Percentiles rank a stretch among this genome's conserved stretches.
These are phyloP conservation scores for Apiotrichum gamsii DNA, from an alignment of 1,284 basidiomycete species.

Conservation along the genomic window DNA sequence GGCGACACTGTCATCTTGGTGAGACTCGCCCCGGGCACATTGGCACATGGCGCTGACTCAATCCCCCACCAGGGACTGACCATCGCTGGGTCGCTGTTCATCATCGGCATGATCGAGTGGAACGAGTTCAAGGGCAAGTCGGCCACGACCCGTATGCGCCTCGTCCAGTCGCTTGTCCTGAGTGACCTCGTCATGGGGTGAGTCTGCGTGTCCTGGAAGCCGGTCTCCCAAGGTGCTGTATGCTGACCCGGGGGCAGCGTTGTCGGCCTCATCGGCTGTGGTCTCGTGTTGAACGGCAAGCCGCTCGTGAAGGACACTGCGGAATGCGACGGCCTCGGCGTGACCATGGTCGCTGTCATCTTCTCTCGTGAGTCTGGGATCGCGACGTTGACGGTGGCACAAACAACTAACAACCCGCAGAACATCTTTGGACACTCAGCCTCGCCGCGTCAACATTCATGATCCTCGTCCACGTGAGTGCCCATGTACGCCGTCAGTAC, in stretches of 20 bases:
- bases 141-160: slow-evolving; percentile 40
- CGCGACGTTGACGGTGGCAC: no score
- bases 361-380: slow-evolving; percentile 16
- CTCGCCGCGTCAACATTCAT: slow-evolving; percentile 46
- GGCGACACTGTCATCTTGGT: slow-evolving; percentile 42
- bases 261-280: slow-evolving; percentile 31
- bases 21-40: slow-evolving; percentile 2
- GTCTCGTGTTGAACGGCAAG: slow-evolving; percentile 20
- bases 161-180: slow-evolving; percentile 44
- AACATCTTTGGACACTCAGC: slow-evolving; percentile 47
- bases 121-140: slow-evolving; percentile 36
- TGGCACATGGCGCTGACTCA: background rate
- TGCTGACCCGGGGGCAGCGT: slow-evolving; percentile 20
- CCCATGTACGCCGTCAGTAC: no score
- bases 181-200: slow-evolving; percentile 43
- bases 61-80: slow-evolving; percentile 27
- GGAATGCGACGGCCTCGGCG: slow-evolving; percentile 42
- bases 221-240: no score
- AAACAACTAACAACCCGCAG: no score
- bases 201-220: slow-evolving; percentile 13
- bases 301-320: slow-evolving; percentile 23
- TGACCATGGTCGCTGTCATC: slow-evolving; percentile 35
- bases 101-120: slow-evolving; percentile 30
- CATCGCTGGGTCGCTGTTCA: slow-evolving; percentile 33
- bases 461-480: slow-evolving; percentile 43